Base-by-base conservation (phyloP, 148 eudicot genomes). In the Suaeda aralocaspica region DNA sequence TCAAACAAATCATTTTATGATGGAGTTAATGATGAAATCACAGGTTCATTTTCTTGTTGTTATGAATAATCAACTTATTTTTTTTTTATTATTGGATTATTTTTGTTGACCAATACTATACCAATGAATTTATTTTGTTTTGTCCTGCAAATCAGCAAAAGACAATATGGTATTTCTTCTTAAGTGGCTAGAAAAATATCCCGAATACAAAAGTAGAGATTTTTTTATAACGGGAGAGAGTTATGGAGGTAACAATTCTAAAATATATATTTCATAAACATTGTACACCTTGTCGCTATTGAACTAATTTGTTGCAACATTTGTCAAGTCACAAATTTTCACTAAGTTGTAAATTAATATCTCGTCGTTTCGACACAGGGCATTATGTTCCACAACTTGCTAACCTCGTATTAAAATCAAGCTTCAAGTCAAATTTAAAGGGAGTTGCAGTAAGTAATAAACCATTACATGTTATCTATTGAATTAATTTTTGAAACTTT, bases 361-460 rank as follows among this genome's bases (percentile, higher is more conserved):
- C 31, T 67, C 49, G 21, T 30, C 24, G 50, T 78, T 71, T 69
- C 22, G 49, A 44, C 42, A 77, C 87, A 92, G 96, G 98, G 58
- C 98, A 93, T 77, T 90, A 88, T 74, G 87, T 88, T 59, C 96
- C 98, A 72, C 92, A 88, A 58, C 88, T 93, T 51, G 96, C 95
- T 28, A 67, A 78, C 24, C 74, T 82, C 41, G 76, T 87, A 14
- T 25, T 86, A 28, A 74, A 76, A 49, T 81, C 83, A 29, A 85
- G 75, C 76, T 76, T 69, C 29, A 78, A 82, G 77, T 66, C 82
- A 55, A 88, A 86, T 66, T 75, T 92, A 62, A 89, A 89, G 78
- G 98, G 96, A 70, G 81, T 90, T 52, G 94, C 90, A 52, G 98
- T 92, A 70, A 84, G 92, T 73, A 21, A 1, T 8, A 41, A 11